Evolutionary conservation across 176 grass and related monocot genomes (phyloP).

Genomic region (Raddia distichophylla): DNA sequence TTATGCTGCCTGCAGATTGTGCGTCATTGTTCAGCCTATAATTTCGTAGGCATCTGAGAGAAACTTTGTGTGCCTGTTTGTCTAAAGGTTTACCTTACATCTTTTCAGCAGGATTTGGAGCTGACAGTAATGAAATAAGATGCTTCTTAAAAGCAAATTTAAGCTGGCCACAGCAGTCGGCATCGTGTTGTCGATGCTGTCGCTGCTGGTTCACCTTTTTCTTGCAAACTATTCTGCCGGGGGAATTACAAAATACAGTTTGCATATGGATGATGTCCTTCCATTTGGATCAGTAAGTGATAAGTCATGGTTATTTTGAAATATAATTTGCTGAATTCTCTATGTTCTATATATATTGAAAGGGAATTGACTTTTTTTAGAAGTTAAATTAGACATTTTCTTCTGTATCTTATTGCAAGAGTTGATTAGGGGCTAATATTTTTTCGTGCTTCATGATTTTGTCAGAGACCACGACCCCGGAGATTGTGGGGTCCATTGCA

Average conservation of each 20-base stretch:
- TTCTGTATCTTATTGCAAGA: background rate
- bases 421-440: slow-evolving; percentile 24
- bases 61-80: background rate
- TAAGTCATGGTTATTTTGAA: slow-evolving; percentile 8
- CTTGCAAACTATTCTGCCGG: slow-evolving; percentile 86
- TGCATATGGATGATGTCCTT: slow-evolving; percentile 67
- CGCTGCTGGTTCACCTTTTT: slow-evolving; percentile 85
- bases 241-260: slow-evolving; percentile 56
- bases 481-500: slow-evolving; percentile 86
- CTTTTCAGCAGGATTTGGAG: slow-evolving; percentile 47
- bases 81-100: background rate
- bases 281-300: slow-evolving; percentile 64
- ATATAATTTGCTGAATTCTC: background rate
- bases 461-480: slow-evolving; percentile 63
- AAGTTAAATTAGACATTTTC: slow-evolving; percentile 4
- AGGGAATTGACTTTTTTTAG: background rate
- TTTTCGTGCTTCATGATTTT: slow-evolving; percentile 25
- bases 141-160: slow-evolving; percentile 93
- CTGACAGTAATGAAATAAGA: slow-evolving; percentile 65
- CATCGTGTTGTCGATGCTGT: slow-evolving; percentile 75
- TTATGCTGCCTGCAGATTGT: background rate
- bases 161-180: slow-evolving; percentile 86
- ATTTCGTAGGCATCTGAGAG: background rate
- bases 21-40: background rate
- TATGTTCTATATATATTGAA: background rate